A percentile compares a stretch with the other conserved stretches of the same genome.
phyloP scores from a whole-genome alignment of 768 basidiomycete genomes.

The Pulveroboletus sp. region DNA sequence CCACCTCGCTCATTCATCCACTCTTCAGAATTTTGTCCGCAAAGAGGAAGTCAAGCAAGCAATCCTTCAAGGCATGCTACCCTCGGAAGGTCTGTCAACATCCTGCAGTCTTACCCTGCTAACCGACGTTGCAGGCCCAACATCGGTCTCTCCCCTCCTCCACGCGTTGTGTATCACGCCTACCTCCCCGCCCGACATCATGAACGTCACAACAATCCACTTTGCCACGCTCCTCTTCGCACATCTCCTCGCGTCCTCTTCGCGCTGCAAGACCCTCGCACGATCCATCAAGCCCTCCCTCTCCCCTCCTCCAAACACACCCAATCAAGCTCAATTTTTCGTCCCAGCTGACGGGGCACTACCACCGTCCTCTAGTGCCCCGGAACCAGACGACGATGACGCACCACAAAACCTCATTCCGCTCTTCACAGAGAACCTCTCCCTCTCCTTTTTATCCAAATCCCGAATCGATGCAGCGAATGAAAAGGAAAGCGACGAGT shows the following conservation, averaged over 20 bases:
- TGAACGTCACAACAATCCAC: constrained; percentile 61
- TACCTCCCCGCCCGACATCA: constrained; percentile 55
- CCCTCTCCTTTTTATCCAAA: constrained; percentile 78
- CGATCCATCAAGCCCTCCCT: constrained; percentile 59
- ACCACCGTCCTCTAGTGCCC: constrained; percentile 25
- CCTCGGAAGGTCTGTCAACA: constrained; percentile 44
- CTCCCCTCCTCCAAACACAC: constrained; percentile 27
- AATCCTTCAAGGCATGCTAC: constrained; percentile 71
- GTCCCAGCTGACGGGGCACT: constrained; percentile 70
- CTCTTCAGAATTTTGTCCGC: constrained; percentile 65
- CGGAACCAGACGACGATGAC: constrained; percentile 54
- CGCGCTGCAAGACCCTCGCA: constrained; percentile 61
- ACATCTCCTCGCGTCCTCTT: constrained; percentile 69
- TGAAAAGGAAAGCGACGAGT: constrained; percentile 76
- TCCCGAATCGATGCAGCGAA: constrained; percentile 49
- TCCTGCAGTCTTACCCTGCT: neutral
- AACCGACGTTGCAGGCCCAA: constrained; percentile 16
- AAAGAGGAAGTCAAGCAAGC: constrained; percentile 69
- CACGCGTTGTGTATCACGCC: constrained; percentile 65
- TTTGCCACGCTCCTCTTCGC: constrained; percentile 78
- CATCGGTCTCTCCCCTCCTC: constrained; percentile 61
- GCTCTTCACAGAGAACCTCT: constrained; percentile 86
- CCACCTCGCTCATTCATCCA: neutral
- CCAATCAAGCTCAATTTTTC: constrained; percentile 52
- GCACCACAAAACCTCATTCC: constrained; percentile 73